Evolutionary conservation across 2,329 filamentous ascomycete genomes (phyloP), one percentile per base, ranked within the genome.

Genomic region (Beauveria asiatica): DNA sequence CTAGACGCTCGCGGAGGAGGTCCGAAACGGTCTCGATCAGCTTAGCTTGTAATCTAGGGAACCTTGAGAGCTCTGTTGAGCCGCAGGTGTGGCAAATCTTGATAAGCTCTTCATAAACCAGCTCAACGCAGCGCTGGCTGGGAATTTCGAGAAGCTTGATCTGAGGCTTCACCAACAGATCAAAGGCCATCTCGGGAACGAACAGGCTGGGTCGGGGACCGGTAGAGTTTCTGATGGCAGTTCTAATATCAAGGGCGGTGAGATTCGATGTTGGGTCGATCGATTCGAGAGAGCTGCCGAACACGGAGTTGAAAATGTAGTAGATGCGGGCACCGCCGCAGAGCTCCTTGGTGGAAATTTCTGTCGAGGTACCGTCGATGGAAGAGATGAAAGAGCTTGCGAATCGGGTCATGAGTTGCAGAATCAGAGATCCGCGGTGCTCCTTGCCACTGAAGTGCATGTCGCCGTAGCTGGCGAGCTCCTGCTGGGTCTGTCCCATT

Each of bases 401-500:
- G 69, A 99, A 99, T 45, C 94, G 89, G 13, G 94, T 99, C 94
- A 99, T 99, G 61, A 96, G 84, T 74, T 97, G 93, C 64, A 99
- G 78, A 61, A 99, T 96, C 64, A 99, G 82, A 30, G 93, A 96
- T 37, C 94, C 94, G 55, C 93, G 85, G 72, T 99, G 94, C 73
- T 97, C 94, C 73, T 96, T 96, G 68, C 94, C 94, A 64, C 90
- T 96, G 72, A 99, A 99, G 68, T 96, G 90, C 78, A 94, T 96
- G 72, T 97, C 95, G 42, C 94, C 94, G 71, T 99, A 99, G 74
- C 93, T 96, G 48, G 94, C 94, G 61, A 99, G 82, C 74, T 99
- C 94, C 77, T 99, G 94, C 72, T 99, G 94, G 53, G 94, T 97
- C 75, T 99, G 94, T n/a, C 94, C 94, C 94, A 99, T 99, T 56